Conservation (phyloP, 768 basidiomycete species). For the Tricholomella constricta region DNA sequence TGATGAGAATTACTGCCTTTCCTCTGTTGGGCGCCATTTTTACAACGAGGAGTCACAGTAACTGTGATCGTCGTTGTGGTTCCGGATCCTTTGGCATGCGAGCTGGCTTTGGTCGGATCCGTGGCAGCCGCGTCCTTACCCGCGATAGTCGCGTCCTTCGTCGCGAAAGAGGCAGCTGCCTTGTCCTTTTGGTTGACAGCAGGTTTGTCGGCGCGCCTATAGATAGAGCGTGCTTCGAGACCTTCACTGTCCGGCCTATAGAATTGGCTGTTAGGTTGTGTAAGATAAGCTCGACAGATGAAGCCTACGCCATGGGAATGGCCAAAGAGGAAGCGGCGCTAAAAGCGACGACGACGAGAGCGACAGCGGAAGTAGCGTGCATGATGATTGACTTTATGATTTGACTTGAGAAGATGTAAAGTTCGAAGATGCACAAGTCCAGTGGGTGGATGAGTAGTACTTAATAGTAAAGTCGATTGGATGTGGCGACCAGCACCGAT, state of each 20-base stretch:
- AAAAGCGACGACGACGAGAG: constrained; percentile 32
- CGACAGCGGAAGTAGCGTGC: constrained; percentile 32
- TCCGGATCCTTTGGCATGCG: background rate
- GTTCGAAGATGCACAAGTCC: constrained; percentile 10
- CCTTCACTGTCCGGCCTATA: constrained; percentile 21
- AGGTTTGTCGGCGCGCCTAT: constrained; percentile 14
- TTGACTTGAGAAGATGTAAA: constrained; percentile 6
- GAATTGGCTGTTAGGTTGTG: background rate
- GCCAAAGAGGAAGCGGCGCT: constrained; percentile 31
- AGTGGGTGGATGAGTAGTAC: constrained; percentile 15
- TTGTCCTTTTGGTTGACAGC: background rate
- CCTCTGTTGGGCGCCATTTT: background rate
- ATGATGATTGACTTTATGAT: constrained; percentile 11
- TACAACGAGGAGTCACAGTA: constrained; percentile 1
- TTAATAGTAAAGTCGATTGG: constrained; percentile 11
- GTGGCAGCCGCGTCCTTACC: constrained; percentile 5
- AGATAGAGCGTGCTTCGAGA: constrained; percentile 22
- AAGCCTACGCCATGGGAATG: constrained; percentile 28
- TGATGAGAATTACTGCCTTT: no score
- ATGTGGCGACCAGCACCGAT: constrained; percentile 39
- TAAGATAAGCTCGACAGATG: background rate
- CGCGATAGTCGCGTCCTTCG: no score
- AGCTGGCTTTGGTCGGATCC: background rate
- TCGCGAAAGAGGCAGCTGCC: no score
- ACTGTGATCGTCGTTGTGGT: constrained; percentile 1